A percentile compares a stretch with the other conserved stretches of the same genome.
phyloP scores from a whole-genome alignment of 2,329 filamentous ascomycete species.

The Fonsecaea multimorphosa region DNA sequence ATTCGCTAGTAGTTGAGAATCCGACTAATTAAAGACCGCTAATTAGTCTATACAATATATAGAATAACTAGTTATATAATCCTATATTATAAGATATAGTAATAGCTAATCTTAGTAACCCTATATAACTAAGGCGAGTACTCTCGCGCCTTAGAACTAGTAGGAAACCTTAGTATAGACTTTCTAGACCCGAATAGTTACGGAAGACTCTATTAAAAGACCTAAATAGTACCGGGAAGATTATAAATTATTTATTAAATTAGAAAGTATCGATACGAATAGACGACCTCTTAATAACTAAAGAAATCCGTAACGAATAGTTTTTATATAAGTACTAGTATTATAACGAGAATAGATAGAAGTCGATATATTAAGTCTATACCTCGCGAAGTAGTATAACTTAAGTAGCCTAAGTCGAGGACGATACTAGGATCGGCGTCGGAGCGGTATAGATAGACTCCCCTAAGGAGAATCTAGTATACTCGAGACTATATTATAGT shows the following conservation, averaged over 20 bases:
- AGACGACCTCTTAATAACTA: not conserved
- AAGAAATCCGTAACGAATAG: conserved; percentile 2
- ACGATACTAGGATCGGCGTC: not conserved
- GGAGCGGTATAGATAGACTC: not conserved
- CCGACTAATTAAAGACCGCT: not conserved
- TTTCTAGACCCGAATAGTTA: not conserved
- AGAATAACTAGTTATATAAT: conserved; percentile 2
- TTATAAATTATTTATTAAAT: conserved; percentile 5
- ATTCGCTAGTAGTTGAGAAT: not conserved
- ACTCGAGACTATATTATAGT: not conserved
- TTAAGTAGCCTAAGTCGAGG: not conserved
- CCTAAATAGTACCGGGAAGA: conserved; percentile 9
- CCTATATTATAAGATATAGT: not conserved
- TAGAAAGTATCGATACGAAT: not conserved
- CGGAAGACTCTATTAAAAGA: not conserved
- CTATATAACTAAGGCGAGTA: too few relatives aligned
- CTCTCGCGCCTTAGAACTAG: not conserved
- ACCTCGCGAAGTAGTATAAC: too few relatives aligned
- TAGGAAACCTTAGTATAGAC: not conserved
- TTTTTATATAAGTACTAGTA: conserved; percentile 3
- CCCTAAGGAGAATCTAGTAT: not conserved
- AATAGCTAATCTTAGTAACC: not conserved
- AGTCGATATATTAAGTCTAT: not conserved
- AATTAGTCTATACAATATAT: conserved; percentile 11
- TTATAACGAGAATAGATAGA: conserved; percentile 5